These are phyloP conservation scores for Cladosporium cucumerinum DNA, from an alignment of 2,329 filamentous ascomycete species.

Conservation along the genomic window DNA sequence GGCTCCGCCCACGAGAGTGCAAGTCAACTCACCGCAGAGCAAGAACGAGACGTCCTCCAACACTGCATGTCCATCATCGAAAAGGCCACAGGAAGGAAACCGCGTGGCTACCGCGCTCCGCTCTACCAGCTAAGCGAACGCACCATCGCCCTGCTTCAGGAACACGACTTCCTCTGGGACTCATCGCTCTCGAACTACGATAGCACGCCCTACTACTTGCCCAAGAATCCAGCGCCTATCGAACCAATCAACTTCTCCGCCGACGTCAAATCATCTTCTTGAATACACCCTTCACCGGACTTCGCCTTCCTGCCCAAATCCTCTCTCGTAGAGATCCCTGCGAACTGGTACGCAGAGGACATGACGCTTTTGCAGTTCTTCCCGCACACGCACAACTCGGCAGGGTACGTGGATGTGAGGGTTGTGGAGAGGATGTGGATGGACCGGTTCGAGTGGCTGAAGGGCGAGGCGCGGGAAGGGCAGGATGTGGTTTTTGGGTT, in stretches of 20 bases:
- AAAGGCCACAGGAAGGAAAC: constrained; percentile 44
- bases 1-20: constrained; percentile 50
- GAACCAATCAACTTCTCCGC: constrained; percentile 40
- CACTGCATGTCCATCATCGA: constrained; percentile 48
- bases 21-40: constrained; percentile 45
- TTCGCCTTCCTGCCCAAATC: constrained; percentile 31
- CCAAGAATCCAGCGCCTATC: constrained; percentile 40
- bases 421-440: constrained; percentile 60
- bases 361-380: constrained; percentile 50
- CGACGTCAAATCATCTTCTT: constrained; percentile 37
- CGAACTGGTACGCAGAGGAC: constrained; percentile 53
- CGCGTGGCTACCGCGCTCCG: constrained; percentile 51
- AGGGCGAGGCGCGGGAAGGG: constrained; percentile 36
- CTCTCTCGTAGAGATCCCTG: constrained; percentile 47
- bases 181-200: constrained; percentile 51
- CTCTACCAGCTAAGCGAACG: constrained; percentile 50
- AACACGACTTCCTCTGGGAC: constrained; percentile 51
- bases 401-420: constrained; percentile 57
- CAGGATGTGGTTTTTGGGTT: constrained; percentile 48
- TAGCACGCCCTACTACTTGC: constrained; percentile 49
- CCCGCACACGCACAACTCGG: constrained; percentile 49
- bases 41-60: constrained; percentile 50
- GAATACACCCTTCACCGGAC: constrained; percentile 45
- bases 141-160: constrained; percentile 48
- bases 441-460: constrained; percentile 57